Evolutionary conservation across 2,329 filamentous ascomycete species (phyloP).

Genomic region (Phialocephala subalpina): DNA sequence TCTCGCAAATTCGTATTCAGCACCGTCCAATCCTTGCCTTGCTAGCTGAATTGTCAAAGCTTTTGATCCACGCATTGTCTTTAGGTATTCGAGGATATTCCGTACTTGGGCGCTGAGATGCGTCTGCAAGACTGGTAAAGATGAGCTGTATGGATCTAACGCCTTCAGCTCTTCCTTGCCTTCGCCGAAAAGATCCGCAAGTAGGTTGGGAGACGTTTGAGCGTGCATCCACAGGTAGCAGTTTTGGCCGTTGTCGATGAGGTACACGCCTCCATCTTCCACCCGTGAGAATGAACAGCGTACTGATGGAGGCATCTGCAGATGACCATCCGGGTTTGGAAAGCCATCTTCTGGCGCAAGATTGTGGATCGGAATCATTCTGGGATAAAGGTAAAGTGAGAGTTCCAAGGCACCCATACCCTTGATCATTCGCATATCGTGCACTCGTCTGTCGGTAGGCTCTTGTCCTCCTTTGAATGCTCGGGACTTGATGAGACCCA

Average conservation of each 20-base stretch:
- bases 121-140: constrained; percentile 85
- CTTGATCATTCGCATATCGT: constrained; percentile 90
- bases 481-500: constrained; percentile 87
- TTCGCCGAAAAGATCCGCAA: constrained; percentile 89
- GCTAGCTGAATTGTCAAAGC: constrained; percentile 90
- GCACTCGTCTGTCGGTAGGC: constrained; percentile 86
- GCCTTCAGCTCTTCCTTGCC: constrained; percentile 74
- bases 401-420: constrained; percentile 87
- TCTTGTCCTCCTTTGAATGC: constrained; percentile 95
- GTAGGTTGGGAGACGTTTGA: constrained; percentile 89
- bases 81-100: constrained; percentile 90
- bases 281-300: constrained; percentile 87
- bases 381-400: constrained; percentile 92
- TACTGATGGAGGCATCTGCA: constrained; percentile 82
- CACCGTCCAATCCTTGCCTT: constrained; percentile 89
- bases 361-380: constrained; percentile 92
- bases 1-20: constrained; percentile 95
- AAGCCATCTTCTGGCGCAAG: constrained; percentile 89
- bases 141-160: constrained; percentile 82
- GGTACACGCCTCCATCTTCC: constrained; percentile 91
- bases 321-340: constrained; percentile 83
- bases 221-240: constrained; percentile 92
- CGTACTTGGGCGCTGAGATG: constrained; percentile 94
- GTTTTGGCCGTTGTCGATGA: constrained; percentile 94
- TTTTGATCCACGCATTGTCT: constrained; percentile 83